Evolutionary conservation across 2,329 filamentous ascomycete species (phyloP), one percentile per base, ranked within the genome.

Genomic region (Byssothecium circinans): DNA sequence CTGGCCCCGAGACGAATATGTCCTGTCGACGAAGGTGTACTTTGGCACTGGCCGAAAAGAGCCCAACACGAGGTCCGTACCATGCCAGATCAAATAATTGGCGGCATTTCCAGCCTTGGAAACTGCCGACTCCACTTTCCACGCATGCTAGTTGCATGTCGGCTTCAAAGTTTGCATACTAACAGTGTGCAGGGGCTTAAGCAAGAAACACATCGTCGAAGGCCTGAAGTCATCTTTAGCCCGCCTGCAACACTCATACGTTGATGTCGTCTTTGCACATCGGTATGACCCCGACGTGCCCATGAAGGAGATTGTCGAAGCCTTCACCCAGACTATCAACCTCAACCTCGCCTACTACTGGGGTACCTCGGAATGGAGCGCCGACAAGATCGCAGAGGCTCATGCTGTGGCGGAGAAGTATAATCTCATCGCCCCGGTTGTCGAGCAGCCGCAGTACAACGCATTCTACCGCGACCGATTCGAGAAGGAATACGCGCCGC

Each of bases 181-280:
- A 59, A 74, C 70, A 36, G 62, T 15, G 11, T 25, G 6, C 23
- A 60, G 75, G 33, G 76, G 76, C 42, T 63, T 78, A 32, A 75
- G 71, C 46, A 72, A 69, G 64, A 78, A 78, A 71, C 76, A 79
- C 65, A 74, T 79, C 41, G 70, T 78, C n/a, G 76, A 85, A 68
- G 82, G 81, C 25, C 69, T 83, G 43, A 81, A 83, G 71, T 75
- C 73, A 64, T 81, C 76, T 2, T 69, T 84, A n/a, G 70, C 75
- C 55, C 76, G 84, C 22, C 75, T 88, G 41, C 76, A 84, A 60
- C 76, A 81, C 44, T 78, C 80, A n/a, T 89, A 88, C 60, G 83
- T 86, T 44, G 83, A 86, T 64, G 73, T 86, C 36, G 78, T 85
- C 30, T 81, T 84, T 45, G 82, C 83, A 3, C 83, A 86, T 67